These are phyloP conservation scores for Bryum argenteum DNA, from an alignment of 225 moss, liverwort and hornwort species.

Conservation along the genomic window DNA sequence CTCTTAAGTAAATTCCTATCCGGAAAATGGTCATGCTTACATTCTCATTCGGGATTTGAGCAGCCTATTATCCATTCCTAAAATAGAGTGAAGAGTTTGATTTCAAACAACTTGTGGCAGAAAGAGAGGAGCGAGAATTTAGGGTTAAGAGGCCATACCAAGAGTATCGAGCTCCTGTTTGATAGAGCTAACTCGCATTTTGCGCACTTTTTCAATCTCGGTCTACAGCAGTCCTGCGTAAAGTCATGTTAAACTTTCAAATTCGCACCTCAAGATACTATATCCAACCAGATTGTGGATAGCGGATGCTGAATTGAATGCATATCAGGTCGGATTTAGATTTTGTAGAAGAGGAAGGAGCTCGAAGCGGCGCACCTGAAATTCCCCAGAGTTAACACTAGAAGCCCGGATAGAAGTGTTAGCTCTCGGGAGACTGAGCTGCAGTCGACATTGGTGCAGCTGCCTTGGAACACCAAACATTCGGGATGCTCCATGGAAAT, in stretches of 20 bases:
- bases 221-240: constrained; percentile 50
- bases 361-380: constrained; percentile 37
- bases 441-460: constrained; percentile 17
- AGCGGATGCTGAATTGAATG: not conserved
- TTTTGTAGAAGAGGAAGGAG: not conserved
- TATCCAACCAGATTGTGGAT: not conserved
- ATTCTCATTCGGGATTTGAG: not conserved
- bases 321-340: not conserved
- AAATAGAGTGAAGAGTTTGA: not conserved
- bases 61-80: not conserved
- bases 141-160: constrained; percentile 33
- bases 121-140: not conserved
- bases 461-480: constrained; percentile 2
- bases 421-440: not conserved
- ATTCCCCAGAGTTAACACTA: constrained; percentile 44
- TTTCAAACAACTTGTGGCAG: not conserved
- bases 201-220: constrained; percentile 54
- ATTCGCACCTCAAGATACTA: not conserved
- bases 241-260: constrained; percentile 36
- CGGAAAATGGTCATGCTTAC: not conserved
- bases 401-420: constrained; percentile 29
- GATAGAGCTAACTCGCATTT: constrained; percentile 55
- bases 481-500: not conserved
- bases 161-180: constrained; percentile 61
- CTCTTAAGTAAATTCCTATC: not conserved